A percentile compares a stretch with the other conserved stretches of the same genome.
phyloP scores from a whole-genome alignment of 2,329 filamentous ascomycete genomes.

The Alternaria tenuissima region DNA sequence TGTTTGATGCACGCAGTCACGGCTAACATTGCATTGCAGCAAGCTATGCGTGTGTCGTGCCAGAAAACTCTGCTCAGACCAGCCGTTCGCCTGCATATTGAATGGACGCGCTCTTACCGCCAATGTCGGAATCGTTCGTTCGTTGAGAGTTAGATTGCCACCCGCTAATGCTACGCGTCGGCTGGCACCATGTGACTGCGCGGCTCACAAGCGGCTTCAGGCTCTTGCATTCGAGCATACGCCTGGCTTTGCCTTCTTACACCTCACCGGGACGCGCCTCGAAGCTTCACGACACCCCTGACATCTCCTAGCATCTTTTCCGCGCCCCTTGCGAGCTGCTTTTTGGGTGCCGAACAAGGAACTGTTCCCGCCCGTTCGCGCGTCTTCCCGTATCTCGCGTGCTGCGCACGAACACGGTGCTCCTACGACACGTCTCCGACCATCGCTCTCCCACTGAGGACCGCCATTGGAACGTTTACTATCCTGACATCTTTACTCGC shows the following conservation, averaged over 20 bases:
- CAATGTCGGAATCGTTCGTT: constrained; percentile 13
- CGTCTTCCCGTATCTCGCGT: constrained; percentile 21
- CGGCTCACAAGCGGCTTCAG: constrained; percentile 25
- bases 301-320: constrained; percentile 11
- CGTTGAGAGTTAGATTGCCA: constrained; percentile 24
- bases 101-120: constrained; percentile 16
- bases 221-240: constrained; percentile 15
- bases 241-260: constrained; percentile 16
- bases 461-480: constrained; percentile 8
- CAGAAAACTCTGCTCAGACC: constrained; percentile 23
- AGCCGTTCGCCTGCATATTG: constrained; percentile 26
- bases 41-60: constrained; percentile 4
- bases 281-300: constrained; percentile 12
- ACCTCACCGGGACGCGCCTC: constrained; percentile 29
- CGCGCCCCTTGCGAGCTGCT: constrained; percentile 13
- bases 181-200: constrained; percentile 30
- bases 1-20: constrained; percentile 20
- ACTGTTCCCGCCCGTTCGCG: constrained; percentile 29
- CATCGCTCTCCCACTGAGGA: constrained; percentile 6
- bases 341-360: constrained; percentile 1
- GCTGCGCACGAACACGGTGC: constrained; percentile 17
- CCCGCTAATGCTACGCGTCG: constrained; percentile 32
- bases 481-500: background rate
- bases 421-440: constrained; percentile 19
- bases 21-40: constrained; percentile 13